Evolutionary conservation across 805 yeast species (phyloP).

Genomic region (Metschnikowia reukaufii): DNA sequence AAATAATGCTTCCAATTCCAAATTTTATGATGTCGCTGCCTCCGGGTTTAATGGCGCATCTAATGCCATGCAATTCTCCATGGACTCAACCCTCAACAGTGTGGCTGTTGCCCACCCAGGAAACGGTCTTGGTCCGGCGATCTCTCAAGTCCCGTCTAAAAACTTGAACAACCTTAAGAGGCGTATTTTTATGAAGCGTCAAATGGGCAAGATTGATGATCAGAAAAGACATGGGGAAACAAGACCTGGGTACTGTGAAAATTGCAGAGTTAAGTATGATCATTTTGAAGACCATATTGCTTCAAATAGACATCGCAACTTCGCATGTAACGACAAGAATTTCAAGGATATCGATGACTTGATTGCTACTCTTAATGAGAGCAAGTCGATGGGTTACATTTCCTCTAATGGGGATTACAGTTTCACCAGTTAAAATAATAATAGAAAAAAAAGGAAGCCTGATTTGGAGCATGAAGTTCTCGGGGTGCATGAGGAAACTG

Average conservation of each 20-base stretch:
- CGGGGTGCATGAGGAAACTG: too few species aligned
- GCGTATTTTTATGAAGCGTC: constrained; percentile 44
- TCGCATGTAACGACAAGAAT: constrained; percentile 70
- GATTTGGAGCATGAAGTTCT: too few species aligned
- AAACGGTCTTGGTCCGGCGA: constrained; percentile 62
- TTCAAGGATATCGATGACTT: constrained; percentile 76
- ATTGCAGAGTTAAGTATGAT: constrained; percentile 82
- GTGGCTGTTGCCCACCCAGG: constrained; percentile 29
- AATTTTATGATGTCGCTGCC: constrained; percentile 45
- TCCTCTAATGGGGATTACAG: constrained; percentile 43
- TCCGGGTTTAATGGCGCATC: constrained; percentile 47
- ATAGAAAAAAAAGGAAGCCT: too few species aligned
- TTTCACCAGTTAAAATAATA: constrained; percentile 9
- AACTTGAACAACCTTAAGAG: constrained; percentile 49
- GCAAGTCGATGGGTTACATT: constrained; percentile 42
- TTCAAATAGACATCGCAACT: constrained; percentile 69
- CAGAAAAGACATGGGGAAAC: constrained; percentile 30
- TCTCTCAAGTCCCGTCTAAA: constrained; percentile 56
- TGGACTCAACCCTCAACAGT: constrained; percentile 41
- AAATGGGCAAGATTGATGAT: constrained; percentile 26
- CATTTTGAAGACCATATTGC: constrained; percentile 73
- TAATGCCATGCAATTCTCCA: constrained; percentile 40
- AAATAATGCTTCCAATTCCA: constrained; percentile 31
- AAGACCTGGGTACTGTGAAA: constrained; percentile 87
- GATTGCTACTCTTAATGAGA: constrained; percentile 50